These are phyloP conservation scores for Trametes villosa DNA, from an alignment of 768 basidiomycete species.

Conservation along the genomic window DNA sequence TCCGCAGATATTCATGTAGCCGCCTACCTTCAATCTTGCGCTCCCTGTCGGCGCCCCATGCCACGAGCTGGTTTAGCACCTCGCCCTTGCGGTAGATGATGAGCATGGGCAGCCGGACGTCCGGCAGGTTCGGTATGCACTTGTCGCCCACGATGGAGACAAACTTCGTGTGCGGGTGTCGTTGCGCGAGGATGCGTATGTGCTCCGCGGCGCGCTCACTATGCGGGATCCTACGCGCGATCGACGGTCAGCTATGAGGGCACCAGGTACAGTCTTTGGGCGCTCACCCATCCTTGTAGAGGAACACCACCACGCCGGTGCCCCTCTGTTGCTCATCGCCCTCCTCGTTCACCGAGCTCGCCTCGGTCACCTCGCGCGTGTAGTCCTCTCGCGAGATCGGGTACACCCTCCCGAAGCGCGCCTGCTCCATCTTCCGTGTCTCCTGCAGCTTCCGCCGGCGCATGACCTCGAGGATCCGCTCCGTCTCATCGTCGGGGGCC, in stretches of 20 bases:
- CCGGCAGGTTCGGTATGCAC: conserved; percentile 96
- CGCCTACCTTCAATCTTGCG: conserved; percentile 73
- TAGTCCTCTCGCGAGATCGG: conserved; percentile 94
- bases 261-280: too few relatives aligned
- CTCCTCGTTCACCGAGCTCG: conserved; percentile 71
- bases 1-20: conserved; percentile 15
- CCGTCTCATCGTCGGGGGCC: conserved; percentile 72
- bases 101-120: conserved; percentile 87
- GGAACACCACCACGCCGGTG: conserved; percentile 91
- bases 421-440: conserved; percentile 58
- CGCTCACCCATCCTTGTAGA: conserved; percentile 93
- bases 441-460: conserved; percentile 67
- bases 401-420: conserved; percentile 82
- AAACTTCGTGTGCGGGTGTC: conserved; percentile 92
- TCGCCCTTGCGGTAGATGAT: conserved; percentile 94
- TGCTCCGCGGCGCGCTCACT: conserved; percentile 79
- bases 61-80: conserved; percentile 80
- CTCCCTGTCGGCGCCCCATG: conserved; percentile 83
- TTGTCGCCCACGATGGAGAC: conserved; percentile 94
- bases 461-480: conserved; percentile 71
- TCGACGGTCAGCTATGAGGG: too few relatives aligned
- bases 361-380: conserved; percentile 93
- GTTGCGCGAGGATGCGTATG: conserved; percentile 71
- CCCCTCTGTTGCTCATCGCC: conserved; percentile 71
- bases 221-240: conserved; percentile 79